phyloP scores from a whole-genome alignment of 305 asterid genomes.

The Fraxinus ornus region DNA sequence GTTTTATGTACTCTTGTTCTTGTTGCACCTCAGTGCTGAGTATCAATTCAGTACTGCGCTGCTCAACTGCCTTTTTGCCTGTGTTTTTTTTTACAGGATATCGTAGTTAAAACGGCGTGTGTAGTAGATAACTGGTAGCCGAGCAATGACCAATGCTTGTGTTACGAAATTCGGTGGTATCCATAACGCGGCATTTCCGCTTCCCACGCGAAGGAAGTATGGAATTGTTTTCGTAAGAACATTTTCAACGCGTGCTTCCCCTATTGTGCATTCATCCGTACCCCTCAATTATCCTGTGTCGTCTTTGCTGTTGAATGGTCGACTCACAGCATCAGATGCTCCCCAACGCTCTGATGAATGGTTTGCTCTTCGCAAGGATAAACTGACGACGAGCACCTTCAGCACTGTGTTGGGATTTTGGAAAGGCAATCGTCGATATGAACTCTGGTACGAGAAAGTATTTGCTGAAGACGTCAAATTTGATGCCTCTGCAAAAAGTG shows the following conservation, averaged over 20 bases:
- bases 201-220: conserved; percentile 42
- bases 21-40: not conserved
- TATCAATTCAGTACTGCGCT: not conserved
- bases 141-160: conserved; percentile 60
- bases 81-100: conserved; percentile 6
- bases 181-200: conserved; percentile 45
- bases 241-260: conserved; percentile 56
- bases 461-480: conserved; percentile 35
- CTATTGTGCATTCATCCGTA: conserved; percentile 33
- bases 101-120: not conserved
- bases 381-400: conserved; percentile 81
- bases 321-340: conserved; percentile 52
- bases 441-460: conserved; percentile 85
- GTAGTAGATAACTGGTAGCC: conserved; percentile 6
- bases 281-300: conserved; percentile 32
- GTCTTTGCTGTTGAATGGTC: conserved; percentile 42
- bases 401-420: conserved; percentile 88
- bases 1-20: conserved; percentile 5
- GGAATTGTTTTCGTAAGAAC: conserved; percentile 37
- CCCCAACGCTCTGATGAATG: conserved; percentile 93
- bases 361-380: conserved; percentile 94
- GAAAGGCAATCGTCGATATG: conserved; percentile 83
- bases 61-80: not conserved
- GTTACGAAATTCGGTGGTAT: conserved; percentile 52
- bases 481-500: conserved; percentile 37